These are phyloP conservation scores for Fusarium keratoplasticum DNA, from an alignment of 2,329 filamentous ascomycete genomes.

Conservation along the genomic window DNA sequence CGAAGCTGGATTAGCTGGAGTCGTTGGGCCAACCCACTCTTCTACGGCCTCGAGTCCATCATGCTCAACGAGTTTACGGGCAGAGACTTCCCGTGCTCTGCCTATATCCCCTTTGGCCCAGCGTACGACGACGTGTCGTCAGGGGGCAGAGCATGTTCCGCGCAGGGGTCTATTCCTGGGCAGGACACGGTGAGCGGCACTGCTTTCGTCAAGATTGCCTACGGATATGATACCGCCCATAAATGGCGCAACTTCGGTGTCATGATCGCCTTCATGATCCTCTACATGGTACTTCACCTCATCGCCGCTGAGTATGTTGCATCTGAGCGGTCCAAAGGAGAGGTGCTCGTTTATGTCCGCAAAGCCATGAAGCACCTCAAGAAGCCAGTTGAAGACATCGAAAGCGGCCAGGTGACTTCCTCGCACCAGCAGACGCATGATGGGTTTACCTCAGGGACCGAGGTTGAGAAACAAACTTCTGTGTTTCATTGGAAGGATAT, in stretches of 20 bases:
- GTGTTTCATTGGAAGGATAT: neutral
- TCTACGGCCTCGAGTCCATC: slow-evolving; percentile 72
- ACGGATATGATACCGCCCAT: slow-evolving; percentile 26
- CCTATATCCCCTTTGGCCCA: slow-evolving; percentile 45
- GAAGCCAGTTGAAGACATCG: neutral
- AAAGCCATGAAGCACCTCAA: slow-evolving; percentile 4
- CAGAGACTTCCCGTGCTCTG: slow-evolving; percentile 59
- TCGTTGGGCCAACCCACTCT: slow-evolving; percentile 73
- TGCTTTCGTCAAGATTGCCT: slow-evolving; percentile 22
- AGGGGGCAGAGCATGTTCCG: slow-evolving; percentile 14
- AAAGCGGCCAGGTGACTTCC: neutral
- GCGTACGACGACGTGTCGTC: slow-evolving; percentile 15
- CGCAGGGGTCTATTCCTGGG: slow-evolving; percentile 24
- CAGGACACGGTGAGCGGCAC: slow-evolving; percentile 28
- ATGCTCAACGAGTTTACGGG: slow-evolving; percentile 72
- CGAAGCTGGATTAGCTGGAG: slow-evolving; percentile 65
- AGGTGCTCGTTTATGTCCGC: slow-evolving; percentile 20
- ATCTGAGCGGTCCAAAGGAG: slow-evolving; percentile 22
- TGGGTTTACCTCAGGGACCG: neutral
- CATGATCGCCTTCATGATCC: slow-evolving; percentile 21
- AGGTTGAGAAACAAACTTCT: neutral
- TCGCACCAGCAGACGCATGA: neutral
- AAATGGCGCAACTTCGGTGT: slow-evolving; percentile 38
- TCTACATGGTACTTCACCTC: slow-evolving; percentile 14
- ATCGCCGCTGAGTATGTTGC: slow-evolving; percentile 12